Evolutionary conservation across 1,139 yeast genomes (phyloP), one percentile per base, ranked within the genome.

Genomic region (Geotrichum candidum): DNA sequence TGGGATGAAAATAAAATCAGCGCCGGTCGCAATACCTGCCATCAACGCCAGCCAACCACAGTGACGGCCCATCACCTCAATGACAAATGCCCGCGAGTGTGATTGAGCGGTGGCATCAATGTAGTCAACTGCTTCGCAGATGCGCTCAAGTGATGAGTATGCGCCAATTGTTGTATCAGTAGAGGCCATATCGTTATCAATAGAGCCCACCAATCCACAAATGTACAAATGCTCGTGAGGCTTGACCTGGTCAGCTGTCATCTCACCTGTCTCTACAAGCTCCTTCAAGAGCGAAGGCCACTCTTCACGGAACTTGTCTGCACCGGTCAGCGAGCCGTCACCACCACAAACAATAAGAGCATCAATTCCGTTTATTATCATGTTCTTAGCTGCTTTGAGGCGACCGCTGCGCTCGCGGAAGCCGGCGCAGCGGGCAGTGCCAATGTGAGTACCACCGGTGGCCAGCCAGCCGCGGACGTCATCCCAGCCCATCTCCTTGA

Each of bases 261-360:
- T 81, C 67, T 78, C 79, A 3, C 82, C 81, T 7, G 76, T 80
- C 1, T 77, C 77, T 53, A 81, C 78, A 66, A 94, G 82, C 74
- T 94, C 97, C 48, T 82, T 75, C 58, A 92, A 78, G 68, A 94
- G 82, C 22, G 88, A 82, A 3, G 97, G 96, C 99, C 99, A 94
- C 76, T 94, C 98, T 45, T 84, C 76, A 74, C 99, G 85, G 79
- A 94, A 91, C 65, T 88, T 79, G 74, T 94, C 98, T 15, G 99
- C 99, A 69, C 99, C 99, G 1, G 99, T 94, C 68, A 94, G 80
- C 0, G 98, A 91, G 61, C 99, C 99, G 73, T 94, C 99, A 77
- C 99, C 99, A 71, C 99, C 99, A 77, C 97, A 90, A n/a, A 94
- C 97, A 69, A 94, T 86, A 68, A 94, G 81, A 0, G 97, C 98